These are phyloP conservation scores for Xylaria arbuscula DNA, from an alignment of 2,329 filamentous ascomycete species.

Conservation along the genomic window DNA sequence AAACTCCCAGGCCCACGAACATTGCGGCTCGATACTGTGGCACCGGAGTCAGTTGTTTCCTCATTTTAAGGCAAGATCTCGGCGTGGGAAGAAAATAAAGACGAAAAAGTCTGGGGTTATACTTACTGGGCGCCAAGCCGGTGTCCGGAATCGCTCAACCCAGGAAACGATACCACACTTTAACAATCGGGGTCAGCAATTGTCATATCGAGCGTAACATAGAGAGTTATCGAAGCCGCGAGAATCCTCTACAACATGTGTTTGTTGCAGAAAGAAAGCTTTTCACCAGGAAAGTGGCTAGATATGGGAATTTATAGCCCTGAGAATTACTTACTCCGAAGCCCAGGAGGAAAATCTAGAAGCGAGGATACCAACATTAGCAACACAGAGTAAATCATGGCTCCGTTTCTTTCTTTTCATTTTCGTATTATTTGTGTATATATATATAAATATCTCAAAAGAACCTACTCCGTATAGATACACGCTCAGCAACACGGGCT, in stretches of 20 bases:
- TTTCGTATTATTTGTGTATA: neutral
- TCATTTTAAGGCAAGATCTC: neutral
- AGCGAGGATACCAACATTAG: constrained; percentile 18
- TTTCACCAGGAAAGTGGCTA: no score
- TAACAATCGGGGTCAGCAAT: no score
- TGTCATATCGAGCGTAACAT: no score
- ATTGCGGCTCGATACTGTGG: constrained; percentile 78
- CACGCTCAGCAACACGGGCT: constrained; percentile 69
- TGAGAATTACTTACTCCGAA: no score
- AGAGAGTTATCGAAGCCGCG: no score
- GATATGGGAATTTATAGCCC: no score
- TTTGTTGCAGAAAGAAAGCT: no score
- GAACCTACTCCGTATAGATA: constrained; percentile 80
- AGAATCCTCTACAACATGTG: no score
- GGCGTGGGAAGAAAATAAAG: neutral
- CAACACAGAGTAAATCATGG: neutral
- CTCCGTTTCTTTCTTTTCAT: neutral
- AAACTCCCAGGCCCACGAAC: constrained; percentile 89
- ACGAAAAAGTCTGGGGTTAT: neutral
- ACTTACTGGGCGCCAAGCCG: constrained; percentile 74
- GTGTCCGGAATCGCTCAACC: constrained; percentile 84
- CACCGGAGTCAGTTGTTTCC: neutral
- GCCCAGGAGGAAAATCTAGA: constrained; percentile 83
- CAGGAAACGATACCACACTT: constrained; percentile 83
- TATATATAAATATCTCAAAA: neutral